phyloP scores from a whole-genome alignment of 768 basidiomycete species.

The Kondoa subrosea region DNA sequence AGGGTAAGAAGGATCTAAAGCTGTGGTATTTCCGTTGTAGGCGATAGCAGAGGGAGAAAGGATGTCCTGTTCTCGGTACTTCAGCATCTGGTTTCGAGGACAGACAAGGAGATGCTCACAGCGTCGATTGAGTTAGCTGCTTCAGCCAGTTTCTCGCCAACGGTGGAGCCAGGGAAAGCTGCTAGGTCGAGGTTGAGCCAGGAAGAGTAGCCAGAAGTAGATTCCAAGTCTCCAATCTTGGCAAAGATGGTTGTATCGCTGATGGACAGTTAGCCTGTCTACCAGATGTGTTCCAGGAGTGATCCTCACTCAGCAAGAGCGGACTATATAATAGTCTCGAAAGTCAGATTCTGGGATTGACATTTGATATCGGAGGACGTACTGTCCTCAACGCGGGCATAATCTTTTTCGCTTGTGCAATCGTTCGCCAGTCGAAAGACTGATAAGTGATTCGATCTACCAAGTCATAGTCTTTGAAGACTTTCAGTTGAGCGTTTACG shows the following conservation, averaged over 20 bases:
- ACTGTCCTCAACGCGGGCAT: slow-evolving; percentile 14
- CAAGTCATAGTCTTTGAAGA: slow-evolving; percentile 4
- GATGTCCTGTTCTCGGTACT: slow-evolving; percentile 14
- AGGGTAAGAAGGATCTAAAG: slow-evolving; percentile 5
- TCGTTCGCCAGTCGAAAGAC: slow-evolving; percentile 19
- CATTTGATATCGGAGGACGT: too few relatives aligned
- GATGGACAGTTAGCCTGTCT: not conserved
- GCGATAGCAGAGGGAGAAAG: slow-evolving; percentile 13
- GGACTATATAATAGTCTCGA: too few relatives aligned
- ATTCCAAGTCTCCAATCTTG: slow-evolving; percentile 2
- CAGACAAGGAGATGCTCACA: too few relatives aligned
- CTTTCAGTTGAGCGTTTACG: slow-evolving; percentile 3
- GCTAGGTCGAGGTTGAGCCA: slow-evolving; percentile 16
- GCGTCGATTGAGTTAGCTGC: slow-evolving; percentile 18
- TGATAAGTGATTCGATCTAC: slow-evolving; percentile 18
- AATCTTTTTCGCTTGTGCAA: slow-evolving; percentile 10
- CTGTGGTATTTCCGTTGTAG: slow-evolving; percentile 8
- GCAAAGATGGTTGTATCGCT: slow-evolving; percentile 16
- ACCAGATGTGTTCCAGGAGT: not conserved
- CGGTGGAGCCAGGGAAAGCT: slow-evolving; percentile 12
- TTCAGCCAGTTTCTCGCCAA: slow-evolving; percentile 4
- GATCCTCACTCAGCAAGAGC: slow-evolving; percentile 15
- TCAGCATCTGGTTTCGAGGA: not conserved
- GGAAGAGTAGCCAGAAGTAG: slow-evolving; percentile 13
- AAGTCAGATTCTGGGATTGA: too few relatives aligned